These are phyloP conservation scores for Cercospora nicotianae DNA, from an alignment of 2,329 filamentous ascomycete species.

Conservation along the genomic window DNA sequence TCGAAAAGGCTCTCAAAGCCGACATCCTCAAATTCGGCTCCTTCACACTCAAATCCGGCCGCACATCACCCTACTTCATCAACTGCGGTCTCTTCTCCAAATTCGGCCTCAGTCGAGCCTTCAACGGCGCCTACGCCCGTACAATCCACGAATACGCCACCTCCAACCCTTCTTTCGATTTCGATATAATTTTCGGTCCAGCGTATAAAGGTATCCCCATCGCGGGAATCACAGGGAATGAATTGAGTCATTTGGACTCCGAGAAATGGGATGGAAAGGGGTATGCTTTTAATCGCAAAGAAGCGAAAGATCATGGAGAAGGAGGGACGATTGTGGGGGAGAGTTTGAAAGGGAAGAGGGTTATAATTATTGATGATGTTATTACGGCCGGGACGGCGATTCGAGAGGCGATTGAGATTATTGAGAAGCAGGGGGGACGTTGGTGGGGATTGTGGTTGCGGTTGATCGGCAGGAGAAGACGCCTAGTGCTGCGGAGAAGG, in stretches of 20 bases:
- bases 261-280: slow-evolving; percentile 66
- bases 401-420: slow-evolving; percentile 86
- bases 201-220: slow-evolving; percentile 97
- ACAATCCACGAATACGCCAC: slow-evolving; percentile 52
- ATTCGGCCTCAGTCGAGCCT: slow-evolving; percentile 71
- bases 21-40: slow-evolving; percentile 76
- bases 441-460: slow-evolving; percentile 85
- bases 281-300: slow-evolving; percentile 94
- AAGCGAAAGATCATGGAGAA: slow-evolving; percentile 94
- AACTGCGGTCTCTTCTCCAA: slow-evolving; percentile 91
- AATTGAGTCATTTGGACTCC: slow-evolving; percentile 69
- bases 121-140: slow-evolving; percentile 77
- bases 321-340: slow-evolving; percentile 91
- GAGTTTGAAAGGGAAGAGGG: slow-evolving; percentile 76
- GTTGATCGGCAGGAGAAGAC: slow-evolving; percentile 86
- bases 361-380: slow-evolving; percentile 94
- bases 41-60: slow-evolving; percentile 89
- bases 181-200: slow-evolving; percentile 89
- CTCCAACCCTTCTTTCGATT: slow-evolving; percentile 50
- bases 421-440: slow-evolving; percentile 79
- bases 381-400: slow-evolving; percentile 95
- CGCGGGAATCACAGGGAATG: slow-evolving; percentile 72
- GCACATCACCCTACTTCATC: slow-evolving; percentile 94
- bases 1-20: slow-evolving; percentile 66
- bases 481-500: slow-evolving; percentile 51